A percentile compares a stretch with the other conserved stretches of the same genome.
Conservation (phyloP, 495 filamentous ascomycete genomes). For the Neurospora discreta region DNA sequence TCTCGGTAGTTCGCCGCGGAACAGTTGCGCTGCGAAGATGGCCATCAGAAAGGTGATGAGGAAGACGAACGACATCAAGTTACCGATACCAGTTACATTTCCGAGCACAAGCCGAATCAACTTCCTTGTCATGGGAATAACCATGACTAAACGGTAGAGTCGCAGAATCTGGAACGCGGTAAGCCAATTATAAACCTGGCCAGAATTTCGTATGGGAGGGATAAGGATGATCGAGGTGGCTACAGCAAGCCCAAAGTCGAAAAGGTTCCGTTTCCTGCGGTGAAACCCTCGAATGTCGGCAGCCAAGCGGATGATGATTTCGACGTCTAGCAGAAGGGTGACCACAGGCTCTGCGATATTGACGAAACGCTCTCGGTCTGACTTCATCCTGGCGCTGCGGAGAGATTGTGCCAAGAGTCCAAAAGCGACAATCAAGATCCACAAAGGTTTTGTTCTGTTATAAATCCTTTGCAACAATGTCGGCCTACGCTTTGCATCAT, state of each 20-base stretch:
- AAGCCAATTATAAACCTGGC: conserved; percentile 74
- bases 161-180: conserved; percentile 89
- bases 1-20: conserved; percentile 69
- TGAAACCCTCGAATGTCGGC: conserved; percentile 74
- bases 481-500: conserved; percentile 18
- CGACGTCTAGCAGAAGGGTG: conserved; percentile 65
- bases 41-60: conserved; percentile 87
- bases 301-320: conserved; percentile 71
- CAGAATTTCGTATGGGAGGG: conserved; percentile 65
- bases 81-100: conserved; percentile 83
- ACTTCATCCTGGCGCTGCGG: conserved; percentile 62
- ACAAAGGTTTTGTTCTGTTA: conserved; percentile 61
- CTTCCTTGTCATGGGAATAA: conserved; percentile 72
- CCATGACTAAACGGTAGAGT: conserved; percentile 84
- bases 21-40: conserved; percentile 88
- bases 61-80: conserved; percentile 92
- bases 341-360: conserved; percentile 62
- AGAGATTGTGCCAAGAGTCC: conserved; percentile 65
- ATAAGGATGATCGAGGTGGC: conserved; percentile 80
- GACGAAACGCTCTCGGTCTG: conserved; percentile 36
- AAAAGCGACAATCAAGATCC: conserved; percentile 69
- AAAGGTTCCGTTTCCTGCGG: conserved; percentile 56
- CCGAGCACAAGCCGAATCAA: conserved; percentile 82
- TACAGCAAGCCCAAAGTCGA: conserved; percentile 69
- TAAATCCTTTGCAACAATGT: conserved; percentile 58